Evolutionary conservation across 768 basidiomycete species (phyloP).

Genomic region (Agaricus blazei): DNA sequence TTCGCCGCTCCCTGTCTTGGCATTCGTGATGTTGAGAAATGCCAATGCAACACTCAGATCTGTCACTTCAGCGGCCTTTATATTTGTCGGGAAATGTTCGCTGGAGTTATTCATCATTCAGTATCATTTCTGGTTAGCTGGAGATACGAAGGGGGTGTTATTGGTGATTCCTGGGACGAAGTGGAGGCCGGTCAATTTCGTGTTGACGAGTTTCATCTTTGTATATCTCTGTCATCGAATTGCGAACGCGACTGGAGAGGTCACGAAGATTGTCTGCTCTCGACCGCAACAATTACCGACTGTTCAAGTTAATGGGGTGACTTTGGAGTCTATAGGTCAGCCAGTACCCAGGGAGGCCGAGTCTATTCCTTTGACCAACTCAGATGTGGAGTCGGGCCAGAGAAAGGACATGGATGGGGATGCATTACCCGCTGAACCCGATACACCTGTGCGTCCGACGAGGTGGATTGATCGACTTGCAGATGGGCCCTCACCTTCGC

Average conservation of each 20-base stretch:
- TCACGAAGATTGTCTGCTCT: slow-evolving; percentile 58
- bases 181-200: slow-evolving; percentile 75
- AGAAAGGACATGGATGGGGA: slow-evolving; percentile 21
- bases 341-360: neutral
- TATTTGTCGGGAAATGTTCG: slow-evolving; percentile 82
- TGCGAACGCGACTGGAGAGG: slow-evolving; percentile 66
- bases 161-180: slow-evolving; percentile 69
- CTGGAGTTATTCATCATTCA: slow-evolving; percentile 92
- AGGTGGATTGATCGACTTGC: slow-evolving; percentile 50
- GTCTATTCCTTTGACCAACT: slow-evolving; percentile 14
- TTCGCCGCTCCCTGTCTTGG: slow-evolving; percentile 74
- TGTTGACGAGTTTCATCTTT: slow-evolving; percentile 73
- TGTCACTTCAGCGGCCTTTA: slow-evolving; percentile 61
- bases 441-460: slow-evolving; percentile 31
- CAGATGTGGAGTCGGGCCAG: slow-evolving; percentile 9
- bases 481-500: slow-evolving; percentile 23
- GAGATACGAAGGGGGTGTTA: slow-evolving; percentile 77
- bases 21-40: slow-evolving; percentile 75
- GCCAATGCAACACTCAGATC: slow-evolving; percentile 68
- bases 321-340: slow-evolving; percentile 4
- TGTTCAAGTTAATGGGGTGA: slow-evolving; percentile 18
- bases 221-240: slow-evolving; percentile 76
- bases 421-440: slow-evolving; percentile 27
- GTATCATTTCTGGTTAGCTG: slow-evolving; percentile 84
- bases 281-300: slow-evolving; percentile 14